phyloP scores from a whole-genome alignment of 2,329 filamentous ascomycete species.

The Cladosporium cucumerinum region DNA sequence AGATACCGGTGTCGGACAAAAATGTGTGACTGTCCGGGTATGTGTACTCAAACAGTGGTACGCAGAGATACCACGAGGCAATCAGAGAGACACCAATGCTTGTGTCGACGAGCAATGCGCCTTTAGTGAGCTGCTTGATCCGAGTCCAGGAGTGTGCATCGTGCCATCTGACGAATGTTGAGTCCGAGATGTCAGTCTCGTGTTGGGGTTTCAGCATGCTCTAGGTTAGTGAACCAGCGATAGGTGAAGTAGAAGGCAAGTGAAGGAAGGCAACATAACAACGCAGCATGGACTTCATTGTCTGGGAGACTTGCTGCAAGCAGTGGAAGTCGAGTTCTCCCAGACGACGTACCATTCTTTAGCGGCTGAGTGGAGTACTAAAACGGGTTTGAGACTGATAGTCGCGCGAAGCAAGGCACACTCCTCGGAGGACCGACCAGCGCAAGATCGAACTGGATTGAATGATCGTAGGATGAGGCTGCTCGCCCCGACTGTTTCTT shows the following conservation, averaged over 20 bases:
- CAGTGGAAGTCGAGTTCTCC: background rate
- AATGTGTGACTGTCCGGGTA: background rate
- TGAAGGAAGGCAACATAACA: background rate
- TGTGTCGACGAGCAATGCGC: background rate
- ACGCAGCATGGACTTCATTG: background rate
- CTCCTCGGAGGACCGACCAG: background rate
- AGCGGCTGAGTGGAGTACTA: background rate
- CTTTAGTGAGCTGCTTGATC: too few species aligned
- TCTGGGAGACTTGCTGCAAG: background rate
- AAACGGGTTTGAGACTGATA: background rate
- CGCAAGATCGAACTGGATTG: background rate
- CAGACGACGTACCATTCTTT: background rate
- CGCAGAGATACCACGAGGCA: background rate
- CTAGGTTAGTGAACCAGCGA: background rate
- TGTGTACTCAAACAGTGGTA: background rate
- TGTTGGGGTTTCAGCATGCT: background rate
- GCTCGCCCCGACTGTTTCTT: background rate
- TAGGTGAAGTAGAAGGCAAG: background rate
- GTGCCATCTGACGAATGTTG: background rate
- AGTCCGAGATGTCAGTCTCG: background rate
- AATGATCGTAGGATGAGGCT: background rate
- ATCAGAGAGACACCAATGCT: background rate
- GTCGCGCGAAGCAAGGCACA: background rate
- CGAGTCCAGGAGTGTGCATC: background rate
- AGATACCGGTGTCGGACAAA: background rate